These are phyloP conservation scores for Nakazawaea ambrosiae DNA, from an alignment of 805 yeast genomes.

Conservation along the genomic window DNA sequence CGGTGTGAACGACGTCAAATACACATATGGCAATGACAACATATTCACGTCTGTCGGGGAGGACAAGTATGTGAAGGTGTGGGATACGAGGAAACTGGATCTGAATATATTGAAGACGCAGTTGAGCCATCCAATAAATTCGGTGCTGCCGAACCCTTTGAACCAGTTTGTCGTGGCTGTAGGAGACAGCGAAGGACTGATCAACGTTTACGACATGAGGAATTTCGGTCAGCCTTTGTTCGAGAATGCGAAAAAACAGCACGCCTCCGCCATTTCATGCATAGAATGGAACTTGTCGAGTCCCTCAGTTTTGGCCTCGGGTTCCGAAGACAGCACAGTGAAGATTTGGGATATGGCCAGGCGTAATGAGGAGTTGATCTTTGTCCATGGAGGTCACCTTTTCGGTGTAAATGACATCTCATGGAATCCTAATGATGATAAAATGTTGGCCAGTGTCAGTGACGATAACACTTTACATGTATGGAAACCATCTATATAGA, in stretches of 20 bases:
- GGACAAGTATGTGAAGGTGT: constrained; percentile 38
- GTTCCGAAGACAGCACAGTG: constrained; percentile 58
- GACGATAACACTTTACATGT: constrained; percentile 85
- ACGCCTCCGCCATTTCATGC: constrained; percentile 52
- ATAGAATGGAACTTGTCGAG: constrained; percentile 65
- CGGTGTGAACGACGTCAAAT: constrained; percentile 68
- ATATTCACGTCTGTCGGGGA: constrained; percentile 67
- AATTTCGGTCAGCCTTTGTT: constrained; percentile 24
- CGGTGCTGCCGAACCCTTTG: constrained; percentile 52
- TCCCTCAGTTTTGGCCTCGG: constrained; percentile 53
- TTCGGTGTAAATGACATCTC: constrained; percentile 77
- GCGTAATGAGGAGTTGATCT: constrained; percentile 29
- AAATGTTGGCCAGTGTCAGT: constrained; percentile 69
- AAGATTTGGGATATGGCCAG: constrained; percentile 50
- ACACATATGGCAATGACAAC: constrained; percentile 57
- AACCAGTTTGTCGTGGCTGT: constrained; percentile 55
- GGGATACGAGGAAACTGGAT: constrained; percentile 40
- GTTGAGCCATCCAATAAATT: constrained; percentile 33
- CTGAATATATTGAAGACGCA: not conserved
- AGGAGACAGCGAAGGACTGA: constrained; percentile 54
- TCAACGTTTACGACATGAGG: constrained; percentile 65
- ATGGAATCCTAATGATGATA: constrained; percentile 72
- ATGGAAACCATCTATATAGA: constrained; percentile 55
- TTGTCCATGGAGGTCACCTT: constrained; percentile 82
- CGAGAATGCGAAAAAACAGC: constrained; percentile 24